Conservation (phyloP, 2,329 filamentous ascomycete species). For the Acrocalymma vagum region DNA sequence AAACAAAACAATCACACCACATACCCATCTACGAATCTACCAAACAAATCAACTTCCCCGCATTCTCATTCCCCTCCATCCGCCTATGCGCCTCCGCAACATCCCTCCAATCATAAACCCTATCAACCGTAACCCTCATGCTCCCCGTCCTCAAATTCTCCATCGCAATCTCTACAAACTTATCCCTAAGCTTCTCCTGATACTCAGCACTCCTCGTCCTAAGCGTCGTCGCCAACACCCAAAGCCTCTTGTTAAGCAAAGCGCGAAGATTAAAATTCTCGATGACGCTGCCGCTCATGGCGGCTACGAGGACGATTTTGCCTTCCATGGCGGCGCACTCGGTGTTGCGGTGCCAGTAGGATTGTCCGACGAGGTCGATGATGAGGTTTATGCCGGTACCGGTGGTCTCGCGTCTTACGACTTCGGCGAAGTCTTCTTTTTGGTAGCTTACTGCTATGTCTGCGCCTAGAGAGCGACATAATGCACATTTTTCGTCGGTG, state of each 20-base stretch:
- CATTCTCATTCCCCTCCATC: slow-evolving; percentile 4
- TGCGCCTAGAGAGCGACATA: slow-evolving; percentile 2
- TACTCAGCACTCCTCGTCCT: slow-evolving; percentile 8
- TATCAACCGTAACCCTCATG: neutral
- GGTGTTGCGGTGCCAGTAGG: slow-evolving; percentile 17
- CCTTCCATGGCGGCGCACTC: slow-evolving; percentile 9
- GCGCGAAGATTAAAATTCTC: slow-evolving; percentile 12
- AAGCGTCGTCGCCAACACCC: slow-evolving; percentile 13
- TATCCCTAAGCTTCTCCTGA: slow-evolving; percentile 16
- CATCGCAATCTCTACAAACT: slow-evolving; percentile 1
- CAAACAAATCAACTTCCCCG: slow-evolving; percentile 1
- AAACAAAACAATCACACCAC: neutral
- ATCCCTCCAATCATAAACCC: neutral
- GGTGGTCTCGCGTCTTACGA: slow-evolving; percentile 20
- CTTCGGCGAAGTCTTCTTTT: slow-evolving; percentile 17
- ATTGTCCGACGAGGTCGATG: slow-evolving; percentile 16
- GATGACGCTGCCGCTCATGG: slow-evolving; percentile 15
- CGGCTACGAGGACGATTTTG: slow-evolving; percentile 12
- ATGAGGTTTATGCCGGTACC: slow-evolving; percentile 34
- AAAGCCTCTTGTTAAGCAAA: slow-evolving; percentile 14
- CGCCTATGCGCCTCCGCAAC: slow-evolving; percentile 1
- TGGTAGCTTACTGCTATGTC: slow-evolving; percentile 20
- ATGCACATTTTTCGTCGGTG: slow-evolving; percentile 2
- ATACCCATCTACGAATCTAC: neutral
- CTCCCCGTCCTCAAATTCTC: neutral